These are phyloP conservation scores for Aureobasidium sp. DNA, from an alignment of 2,329 filamentous ascomycete genomes.

Conservation along the genomic window DNA sequence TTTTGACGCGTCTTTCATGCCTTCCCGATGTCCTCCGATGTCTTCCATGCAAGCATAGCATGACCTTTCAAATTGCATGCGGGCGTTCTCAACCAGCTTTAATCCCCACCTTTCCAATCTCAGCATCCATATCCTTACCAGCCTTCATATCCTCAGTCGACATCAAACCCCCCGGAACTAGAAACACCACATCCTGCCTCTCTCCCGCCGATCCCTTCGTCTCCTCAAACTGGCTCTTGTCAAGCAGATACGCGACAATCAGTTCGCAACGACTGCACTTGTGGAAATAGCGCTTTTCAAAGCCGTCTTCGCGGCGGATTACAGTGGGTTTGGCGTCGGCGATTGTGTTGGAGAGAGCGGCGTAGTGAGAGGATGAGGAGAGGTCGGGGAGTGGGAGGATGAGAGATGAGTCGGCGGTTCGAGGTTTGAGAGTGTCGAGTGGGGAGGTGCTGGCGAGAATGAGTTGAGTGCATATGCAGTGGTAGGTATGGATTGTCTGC, in stretches of 20 bases:
- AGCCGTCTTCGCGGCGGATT: constrained; percentile 46
- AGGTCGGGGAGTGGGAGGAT: constrained; percentile 9
- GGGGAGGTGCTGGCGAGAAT: constrained; percentile 53
- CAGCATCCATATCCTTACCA: constrained; percentile 29
- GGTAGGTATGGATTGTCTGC: constrained; percentile 46
- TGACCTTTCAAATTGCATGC: not conserved
- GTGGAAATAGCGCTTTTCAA: constrained; percentile 57
- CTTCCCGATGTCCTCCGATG: no score
- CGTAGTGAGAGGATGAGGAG: constrained; percentile 33
- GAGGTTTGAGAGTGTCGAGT: constrained; percentile 32
- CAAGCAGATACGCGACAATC: constrained; percentile 57
- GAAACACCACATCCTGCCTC: constrained; percentile 48
- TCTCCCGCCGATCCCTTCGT: constrained; percentile 27
- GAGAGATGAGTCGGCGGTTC: not conserved
- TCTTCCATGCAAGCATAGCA: no score
- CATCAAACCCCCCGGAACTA: constrained; percentile 54
- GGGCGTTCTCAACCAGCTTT: constrained; percentile 13
- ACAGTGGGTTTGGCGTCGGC: constrained; percentile 39
- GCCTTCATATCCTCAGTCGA: constrained; percentile 50
- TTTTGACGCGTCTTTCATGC: no score
- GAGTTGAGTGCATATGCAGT: constrained; percentile 61
- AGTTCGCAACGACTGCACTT: constrained; percentile 56
- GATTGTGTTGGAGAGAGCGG: constrained; percentile 44
- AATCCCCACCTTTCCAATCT: constrained; percentile 14
- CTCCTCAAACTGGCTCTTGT: constrained; percentile 42